Evolutionary conservation across 2,329 filamentous ascomycete species (phyloP), one percentile per base, ranked within the genome.

Genomic region (Aspergillus tamarii): DNA sequence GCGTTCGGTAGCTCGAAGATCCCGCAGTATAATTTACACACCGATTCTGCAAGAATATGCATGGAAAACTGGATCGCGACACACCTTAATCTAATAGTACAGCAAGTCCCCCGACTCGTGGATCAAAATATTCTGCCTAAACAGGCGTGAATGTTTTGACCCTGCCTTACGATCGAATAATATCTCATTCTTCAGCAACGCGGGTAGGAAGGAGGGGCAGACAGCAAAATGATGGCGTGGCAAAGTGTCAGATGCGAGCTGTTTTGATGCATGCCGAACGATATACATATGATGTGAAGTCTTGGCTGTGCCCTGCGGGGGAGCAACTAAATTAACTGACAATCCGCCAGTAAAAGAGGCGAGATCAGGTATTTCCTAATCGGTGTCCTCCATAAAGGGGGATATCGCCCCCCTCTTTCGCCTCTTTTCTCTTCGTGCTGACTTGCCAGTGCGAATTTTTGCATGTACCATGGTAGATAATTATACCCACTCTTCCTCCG

Each of bases 41-140:
- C 50, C 32, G 30, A 54, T 7, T 12, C 52, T 55, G 32, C 52
- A 55, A 12, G 52, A 55, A 55, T 26, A 55, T 39, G 34, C 52
- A 55, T 55, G 30, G 14, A 39, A 36, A 34, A 36, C n/a, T 36
- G 30, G 32, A 54, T 16, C 14, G 21, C 12, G 11, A 34, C 12
- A 26, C 6, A 55, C 10, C 11, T 55, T 36, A 54, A 21, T 32
- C 32, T 32, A 36, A 53, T 23, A 39, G n/a, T 36, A 21, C n/a
- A 54, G 28, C 26, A 21, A 11, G 45, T 2, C 23, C 10, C 26
- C 16, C 11, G 12, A 36, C 34, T n/a, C 19, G 10, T 4, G 30
- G 30, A 16, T 11, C 28, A 9, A 54, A 55, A 16, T 39, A 14
- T 36, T 55, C 52, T 55, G 32, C 52, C 52, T 55, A 55, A 39